Base-by-base conservation (phyloP, 1,284 basidiomycete species). In the Apiotrichum gracile region DNA sequence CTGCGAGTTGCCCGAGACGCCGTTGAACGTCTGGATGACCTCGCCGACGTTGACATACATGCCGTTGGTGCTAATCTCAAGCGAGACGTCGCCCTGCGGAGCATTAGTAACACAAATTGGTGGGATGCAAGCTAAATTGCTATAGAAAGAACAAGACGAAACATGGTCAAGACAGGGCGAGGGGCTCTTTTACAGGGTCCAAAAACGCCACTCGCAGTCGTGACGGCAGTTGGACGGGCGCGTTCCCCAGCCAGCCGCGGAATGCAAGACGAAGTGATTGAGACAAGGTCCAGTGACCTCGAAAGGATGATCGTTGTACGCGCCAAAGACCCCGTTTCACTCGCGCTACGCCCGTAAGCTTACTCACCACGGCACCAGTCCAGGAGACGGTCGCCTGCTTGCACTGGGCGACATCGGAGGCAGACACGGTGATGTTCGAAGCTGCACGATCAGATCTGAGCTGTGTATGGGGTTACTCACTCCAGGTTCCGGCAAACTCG, bases 1-100 rank as follows among this genome's bases (percentile, higher is more conserved):
- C 22, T 59, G 57, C 27, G 59, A 62, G 25, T 27, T 38, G 42
- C 57, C 60, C 19, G 55, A 51, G 41, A 51, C 24, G 37, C 43
- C 49, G 16, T 21, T 17, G 37, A 70, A 35, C 24, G 52, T 57
- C 29, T 59, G 56, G 47, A 62, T 48, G 37, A 63, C 52, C 6
- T 49, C 43, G 1, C 59, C 67, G 6, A 57, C 60, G 29, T 67
- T 65, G 49, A 70, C 55, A 59, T 75, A 75, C 44, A 64, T 63
- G 3, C 72, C 72, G 22, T 70, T 72, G 17, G 57, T 55, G 29
- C 66, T 70, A 38, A 75, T 72, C 31, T 56, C 39, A 21, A 75
- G 59, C 9, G 59, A 50, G 34, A 69, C 67, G n/a, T 59, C 54
- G 46, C 61, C 54, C 69, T 72, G 59, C 9, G 33, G 25, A 21